Base-by-base conservation (phyloP, 208 protist species). In the Angomonas ambiguus region DNA sequence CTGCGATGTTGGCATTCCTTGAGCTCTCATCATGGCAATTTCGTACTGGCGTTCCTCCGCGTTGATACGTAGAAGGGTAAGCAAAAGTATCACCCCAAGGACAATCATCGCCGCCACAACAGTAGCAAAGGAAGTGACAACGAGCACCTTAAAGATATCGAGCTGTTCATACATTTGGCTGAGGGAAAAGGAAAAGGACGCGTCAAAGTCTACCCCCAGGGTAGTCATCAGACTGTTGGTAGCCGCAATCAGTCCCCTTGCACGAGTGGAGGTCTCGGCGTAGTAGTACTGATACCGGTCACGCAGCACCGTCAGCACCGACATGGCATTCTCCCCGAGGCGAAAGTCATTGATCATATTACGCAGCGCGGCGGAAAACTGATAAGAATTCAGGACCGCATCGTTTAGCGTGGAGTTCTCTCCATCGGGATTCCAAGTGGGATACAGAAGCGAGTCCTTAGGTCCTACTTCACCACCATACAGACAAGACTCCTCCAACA, bases 11-110 rank as follows among this genome's bases (percentile, higher is more conserved):
- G 64, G 55, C 79, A 98, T 89, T 51, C 97, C 97, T 42, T 97
- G 79, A 5, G 96, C 91, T 34, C 97, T 76, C 2, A 99, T 72
- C 95, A 99, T 98, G 60, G 96, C 96, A 63, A 98, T 90, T 70
- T 99, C 97, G 74, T 96, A 98, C 51, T 96, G 98, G 33, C 97
- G 97, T 64, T 97, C 92, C 56, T 98, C 94, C 0, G 95, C 88
- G 71, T 98, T 93, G 35, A 86, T 84, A 10, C 96, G 72, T 0
- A 99, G 71, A 4, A 99, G 68, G 24, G 90, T 84, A 68, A 95
- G 97, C 31, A 98, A 87, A 31, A 99, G 82, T 4, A 98, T 66
- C 16, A 64, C 62, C 31, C 92, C 82, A 0, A 98, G 80, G n/a
- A 97, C 56, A 6, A 95, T 66, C 48, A 98, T 75, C 20, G 93